Percentiles rank a stretch among this genome's conserved stretches.
phyloP scores from a whole-genome alignment of 2,329 filamentous ascomycete genomes.

The Aspergillus neoniger region DNA sequence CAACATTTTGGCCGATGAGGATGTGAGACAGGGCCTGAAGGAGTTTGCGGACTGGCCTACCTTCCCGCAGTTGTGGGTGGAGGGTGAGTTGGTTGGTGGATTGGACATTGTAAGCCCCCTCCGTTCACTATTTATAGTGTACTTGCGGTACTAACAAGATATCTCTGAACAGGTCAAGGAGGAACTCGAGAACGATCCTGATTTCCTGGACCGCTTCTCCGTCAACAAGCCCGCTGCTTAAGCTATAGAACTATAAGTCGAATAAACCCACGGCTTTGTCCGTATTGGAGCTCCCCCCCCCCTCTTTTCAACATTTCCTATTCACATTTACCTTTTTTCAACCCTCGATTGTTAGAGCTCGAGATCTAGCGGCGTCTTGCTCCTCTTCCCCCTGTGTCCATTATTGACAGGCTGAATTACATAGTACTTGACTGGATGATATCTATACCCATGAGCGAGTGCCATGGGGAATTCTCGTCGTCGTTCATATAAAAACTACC shows the following conservation, averaged over 20 bases:
- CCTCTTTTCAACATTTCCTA: neutral
- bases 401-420: neutral
- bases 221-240: constrained; percentile 43
- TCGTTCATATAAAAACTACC: no score
- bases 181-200: constrained; percentile 78
- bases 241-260: constrained; percentile 11
- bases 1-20: constrained; percentile 96
- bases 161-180: constrained; percentile 73
- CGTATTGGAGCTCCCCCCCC: neutral
- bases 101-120: constrained; percentile 81
- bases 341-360: neutral
- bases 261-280: constrained; percentile 7
- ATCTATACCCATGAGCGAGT: neutral
- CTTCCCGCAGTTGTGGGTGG: constrained; percentile 90
- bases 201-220: constrained; percentile 76
- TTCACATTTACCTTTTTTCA: neutral
- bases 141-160: constrained; percentile 16
- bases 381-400: neutral
- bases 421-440: neutral
- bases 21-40: constrained; percentile 94
- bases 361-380: neutral
- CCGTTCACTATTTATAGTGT: neutral
- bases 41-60: constrained; percentile 99
- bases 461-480: no score
- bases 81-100: constrained; percentile 87